Base-by-base conservation (phyloP, 1,139 yeast species). In the Hyphopichia pseudoburtonii region DNA sequence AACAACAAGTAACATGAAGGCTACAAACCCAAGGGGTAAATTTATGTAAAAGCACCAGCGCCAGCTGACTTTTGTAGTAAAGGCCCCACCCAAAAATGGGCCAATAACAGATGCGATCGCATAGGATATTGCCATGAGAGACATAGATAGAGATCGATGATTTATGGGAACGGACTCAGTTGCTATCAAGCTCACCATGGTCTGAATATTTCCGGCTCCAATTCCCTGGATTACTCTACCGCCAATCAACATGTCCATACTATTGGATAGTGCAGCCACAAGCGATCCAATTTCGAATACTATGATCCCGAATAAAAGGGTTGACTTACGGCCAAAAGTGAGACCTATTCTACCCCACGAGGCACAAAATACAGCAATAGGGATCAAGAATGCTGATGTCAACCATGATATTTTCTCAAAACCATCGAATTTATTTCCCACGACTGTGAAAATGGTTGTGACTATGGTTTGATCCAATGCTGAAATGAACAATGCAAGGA, bases 221-320 rank as follows among this genome's bases (percentile, higher is more conserved):
- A 80, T 52, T 37, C 94, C 94, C 36, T 82, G 81, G 25, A 85
- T 62, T 5, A 80, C 82, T 48, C 92, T 69, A 1, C 88, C 90
- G 1, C 80, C 87, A 43, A 85, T 80, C 36, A 84, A 60, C 70
- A 76, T 73, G 44, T 70, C 65, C 80, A 82, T 80, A 28, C 70
- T 66, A 17, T 54, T 64, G 0, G 89, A 65, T 5, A 81, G 54
- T 0, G 81, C 90, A 26, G 80, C 67, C 3, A 83, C 58, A 36
- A 83, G 64, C 2, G 87, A 80, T 0, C 89, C 89, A 2, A 73
- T 50, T 51, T 79, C 84, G 49, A 83, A 83, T 2, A 83, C 50
- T 9, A 74, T 47, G 9, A 82, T 65, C 1, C 82, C 77, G 1
- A 56, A 59, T 11, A 78, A 46, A 51, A 80, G 52, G 2, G 80